Percentiles rank a stretch among this genome's conserved stretches.
These are phyloP conservation scores for Paragyromitra xinjiangensis DNA, from an alignment of 495 filamentous ascomycete species.

Conservation along the genomic window DNA sequence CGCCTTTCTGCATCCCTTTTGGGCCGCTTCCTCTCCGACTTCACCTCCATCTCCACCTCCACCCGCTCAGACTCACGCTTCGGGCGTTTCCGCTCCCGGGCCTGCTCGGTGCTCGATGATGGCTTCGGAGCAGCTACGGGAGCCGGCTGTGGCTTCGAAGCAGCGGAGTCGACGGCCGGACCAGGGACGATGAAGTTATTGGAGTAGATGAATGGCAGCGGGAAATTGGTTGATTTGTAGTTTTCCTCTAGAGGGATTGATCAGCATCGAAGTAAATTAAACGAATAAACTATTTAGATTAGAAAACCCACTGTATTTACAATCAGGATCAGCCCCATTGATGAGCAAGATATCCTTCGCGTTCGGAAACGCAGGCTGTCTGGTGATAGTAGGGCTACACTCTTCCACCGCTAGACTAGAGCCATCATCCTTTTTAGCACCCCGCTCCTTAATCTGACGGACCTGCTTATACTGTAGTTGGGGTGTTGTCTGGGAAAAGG, in stretches of 20 bases:
- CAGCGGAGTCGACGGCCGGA: not conserved
- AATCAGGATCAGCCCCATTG: slow-evolving; percentile 31
- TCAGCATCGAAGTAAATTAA: not conserved
- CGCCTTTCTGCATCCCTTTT: slow-evolving; percentile 40
- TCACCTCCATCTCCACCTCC: slow-evolving; percentile 17
- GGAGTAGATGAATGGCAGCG: slow-evolving; percentile 39
- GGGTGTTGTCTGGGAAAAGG: slow-evolving; percentile 33
- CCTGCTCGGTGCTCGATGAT: not conserved
- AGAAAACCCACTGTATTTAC: slow-evolving; percentile 16
- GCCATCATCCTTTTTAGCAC: not conserved
- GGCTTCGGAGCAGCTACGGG: not conserved
- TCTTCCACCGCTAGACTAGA: not conserved
- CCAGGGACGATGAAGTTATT: not conserved
- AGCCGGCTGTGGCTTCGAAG: not conserved
- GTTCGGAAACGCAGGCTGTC: slow-evolving; percentile 10
- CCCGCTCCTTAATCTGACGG: slow-evolving; percentile 8
- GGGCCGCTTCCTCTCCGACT: slow-evolving; percentile 41
- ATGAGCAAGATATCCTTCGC: slow-evolving; percentile 31
- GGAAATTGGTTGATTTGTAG: slow-evolving; percentile 36
- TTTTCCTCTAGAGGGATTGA: not conserved
- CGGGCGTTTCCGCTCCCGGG: slow-evolving; percentile 32
- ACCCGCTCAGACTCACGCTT: slow-evolving; percentile 24
- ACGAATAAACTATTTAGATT: not conserved
- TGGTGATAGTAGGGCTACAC: slow-evolving; percentile 14
- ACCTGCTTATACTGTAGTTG: slow-evolving; percentile 28